These are phyloP conservation scores for Mycena maculata DNA, from an alignment of 768 basidiomycete genomes.

Conservation along the genomic window DNA sequence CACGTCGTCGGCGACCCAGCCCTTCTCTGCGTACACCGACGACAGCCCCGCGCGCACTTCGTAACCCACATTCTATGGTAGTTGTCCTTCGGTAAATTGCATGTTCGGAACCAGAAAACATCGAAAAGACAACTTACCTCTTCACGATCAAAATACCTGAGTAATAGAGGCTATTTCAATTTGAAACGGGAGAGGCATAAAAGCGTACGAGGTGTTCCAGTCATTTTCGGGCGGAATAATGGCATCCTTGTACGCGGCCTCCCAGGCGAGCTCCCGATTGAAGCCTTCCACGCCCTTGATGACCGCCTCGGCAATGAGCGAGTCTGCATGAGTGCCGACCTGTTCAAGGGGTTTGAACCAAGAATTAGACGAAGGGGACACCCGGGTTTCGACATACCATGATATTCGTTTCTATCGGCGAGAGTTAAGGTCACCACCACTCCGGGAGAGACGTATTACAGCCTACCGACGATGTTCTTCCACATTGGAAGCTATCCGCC, in stretches of 20 bases:
- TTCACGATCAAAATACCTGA: slow-evolving; percentile 77
- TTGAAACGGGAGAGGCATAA: not conserved
- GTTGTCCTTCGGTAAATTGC: too few relatives aligned
- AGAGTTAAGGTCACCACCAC: not conserved
- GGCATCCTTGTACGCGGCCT: slow-evolving; percentile 81
- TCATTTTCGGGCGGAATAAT: slow-evolving; percentile 72
- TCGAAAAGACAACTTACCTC: slow-evolving; percentile 55
- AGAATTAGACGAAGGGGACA: not conserved
- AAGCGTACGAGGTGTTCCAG: slow-evolving; percentile 58
- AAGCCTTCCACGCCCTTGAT: slow-evolving; percentile 74
- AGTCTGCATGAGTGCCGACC: slow-evolving; percentile 86
- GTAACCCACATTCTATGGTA: slow-evolving; percentile 71
- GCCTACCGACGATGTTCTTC: slow-evolving; percentile 81
- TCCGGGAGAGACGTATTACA: not conserved
- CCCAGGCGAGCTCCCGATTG: slow-evolving; percentile 73
- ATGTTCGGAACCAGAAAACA: too few relatives aligned
- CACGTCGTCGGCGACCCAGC: slow-evolving; percentile 83
- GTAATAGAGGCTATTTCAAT: not conserved
- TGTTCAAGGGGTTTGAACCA: slow-evolving; percentile 36
- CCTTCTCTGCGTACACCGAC: slow-evolving; percentile 71
- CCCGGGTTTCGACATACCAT: slow-evolving; percentile 66
- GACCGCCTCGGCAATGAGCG: slow-evolving; percentile 78
- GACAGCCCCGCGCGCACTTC: slow-evolving; percentile 85
- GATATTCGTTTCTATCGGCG: slow-evolving; percentile 75
- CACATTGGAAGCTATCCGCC: slow-evolving; percentile 92